phyloP scores from a whole-genome alignment of 148 eudicot genomes.

The Camellia japonica region DNA sequence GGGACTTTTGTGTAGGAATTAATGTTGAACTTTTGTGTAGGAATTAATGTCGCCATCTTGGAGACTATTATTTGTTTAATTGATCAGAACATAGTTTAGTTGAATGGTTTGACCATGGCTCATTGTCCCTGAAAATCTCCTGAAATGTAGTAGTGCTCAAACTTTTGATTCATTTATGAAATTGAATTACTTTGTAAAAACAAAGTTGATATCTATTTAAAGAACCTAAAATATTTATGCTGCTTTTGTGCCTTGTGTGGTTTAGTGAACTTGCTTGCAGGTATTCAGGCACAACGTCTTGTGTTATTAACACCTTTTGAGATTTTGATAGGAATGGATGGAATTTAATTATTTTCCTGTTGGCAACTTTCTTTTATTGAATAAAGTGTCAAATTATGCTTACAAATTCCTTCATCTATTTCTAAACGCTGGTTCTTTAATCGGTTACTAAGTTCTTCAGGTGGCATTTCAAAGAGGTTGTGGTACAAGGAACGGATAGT shows the following conservation, averaged over 20 bases:
- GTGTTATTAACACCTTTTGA: neutral
- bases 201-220: neutral
- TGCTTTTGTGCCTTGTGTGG: neutral
- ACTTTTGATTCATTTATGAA: neutral
- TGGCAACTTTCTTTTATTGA: slow-evolving; percentile 3
- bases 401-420: neutral
- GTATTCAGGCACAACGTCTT: too few relatives aligned
- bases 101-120: slow-evolving; percentile 1
- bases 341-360: neutral
- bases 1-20: neutral
- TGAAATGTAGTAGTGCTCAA: neutral
- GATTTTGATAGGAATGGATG: neutral
- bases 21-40: neutral
- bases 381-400: neutral
- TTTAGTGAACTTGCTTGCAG: neutral
- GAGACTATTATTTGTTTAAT: neutral
- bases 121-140: neutral
- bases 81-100: neutral
- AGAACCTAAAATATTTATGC: neutral
- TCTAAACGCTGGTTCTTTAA: neutral
- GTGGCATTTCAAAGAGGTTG: neutral
- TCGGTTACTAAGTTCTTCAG: neutral
- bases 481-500: neutral
- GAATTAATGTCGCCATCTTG: neutral
- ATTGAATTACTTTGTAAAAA: neutral